These are phyloP conservation scores for Cokeromyces recurvatus DNA, from an alignment of 371 early-diverging fungal genomes.

Conservation along the genomic window DNA sequence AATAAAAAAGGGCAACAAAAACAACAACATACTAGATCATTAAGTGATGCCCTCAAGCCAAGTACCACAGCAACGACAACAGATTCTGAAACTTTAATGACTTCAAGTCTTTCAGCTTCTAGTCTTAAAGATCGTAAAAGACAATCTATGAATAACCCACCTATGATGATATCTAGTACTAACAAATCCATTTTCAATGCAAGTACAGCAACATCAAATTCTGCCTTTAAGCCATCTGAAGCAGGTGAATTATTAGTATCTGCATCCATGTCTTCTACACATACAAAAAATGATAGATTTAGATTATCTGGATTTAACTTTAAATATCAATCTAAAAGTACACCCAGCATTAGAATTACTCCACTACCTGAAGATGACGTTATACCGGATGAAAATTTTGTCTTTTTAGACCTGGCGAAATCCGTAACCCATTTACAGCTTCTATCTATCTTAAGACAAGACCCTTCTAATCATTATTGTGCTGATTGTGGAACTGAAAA, in stretches of 20 bases:
- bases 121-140: neutral
- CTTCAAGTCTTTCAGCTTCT: neutral
- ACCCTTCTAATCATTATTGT: slow-evolving; percentile 64
- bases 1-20: no score
- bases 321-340: neutral
- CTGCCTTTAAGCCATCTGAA: no score
- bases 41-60: slow-evolving; percentile 9
- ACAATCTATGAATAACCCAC: neutral
- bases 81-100: neutral
- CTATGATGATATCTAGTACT: neutral
- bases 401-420: no score
- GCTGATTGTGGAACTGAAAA: slow-evolving; percentile 81
- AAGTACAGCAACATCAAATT: neutral
- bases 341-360: neutral
- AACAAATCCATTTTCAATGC: no score
- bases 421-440: slow-evolving; percentile 10
- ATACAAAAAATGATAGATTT: slow-evolving; percentile 15
- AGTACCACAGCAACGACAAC: slow-evolving; percentile 15
- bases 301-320: slow-evolving; percentile 27
- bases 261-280: slow-evolving; percentile 7
- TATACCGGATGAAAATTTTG: neutral
- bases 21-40: slow-evolving; percentile 4
- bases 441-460: slow-evolving; percentile 38
- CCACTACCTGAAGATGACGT: neutral
- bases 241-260: slow-evolving; percentile 12